These are phyloP conservation scores for Neurospora sp. DNA, from an alignment of 2,329 filamentous ascomycete species.

Conservation along the genomic window DNA sequence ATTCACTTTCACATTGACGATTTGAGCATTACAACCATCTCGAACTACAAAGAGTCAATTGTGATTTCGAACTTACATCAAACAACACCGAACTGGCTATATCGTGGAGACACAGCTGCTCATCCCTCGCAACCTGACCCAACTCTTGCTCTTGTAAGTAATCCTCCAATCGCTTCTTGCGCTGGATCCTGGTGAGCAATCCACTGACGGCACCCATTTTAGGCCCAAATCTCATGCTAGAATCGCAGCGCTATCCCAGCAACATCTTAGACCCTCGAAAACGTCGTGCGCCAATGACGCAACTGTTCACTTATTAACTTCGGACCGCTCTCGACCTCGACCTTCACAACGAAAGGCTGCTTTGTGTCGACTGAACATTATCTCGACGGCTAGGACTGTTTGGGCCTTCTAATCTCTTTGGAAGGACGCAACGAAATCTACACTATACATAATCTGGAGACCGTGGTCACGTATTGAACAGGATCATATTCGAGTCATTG, in stretches of 20 bases:
- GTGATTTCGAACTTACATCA: background rate
- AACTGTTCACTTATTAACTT: conserved; percentile 2
- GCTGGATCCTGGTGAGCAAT: background rate
- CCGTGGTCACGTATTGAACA: background rate
- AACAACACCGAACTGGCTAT: background rate
- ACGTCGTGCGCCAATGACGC: conserved; percentile 8
- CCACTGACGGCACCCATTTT: background rate
- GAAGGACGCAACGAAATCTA: background rate
- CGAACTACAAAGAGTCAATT: background rate
- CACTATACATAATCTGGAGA: background rate
- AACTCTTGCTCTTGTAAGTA: background rate
- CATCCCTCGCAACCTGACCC: background rate
- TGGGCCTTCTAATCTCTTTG: background rate
- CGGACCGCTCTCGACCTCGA: background rate
- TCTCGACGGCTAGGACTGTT: background rate
- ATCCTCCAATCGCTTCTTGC: background rate
- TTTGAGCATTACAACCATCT: background rate
- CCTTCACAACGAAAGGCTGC: background rate
- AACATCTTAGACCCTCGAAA: background rate
- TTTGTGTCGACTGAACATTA: background rate
- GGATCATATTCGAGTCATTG: background rate
- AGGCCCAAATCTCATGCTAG: background rate
- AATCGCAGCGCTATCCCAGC: background rate
- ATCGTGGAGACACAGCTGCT: background rate
- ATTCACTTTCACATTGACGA: background rate